phyloP scores from a whole-genome alignment of 2,329 filamentous ascomycete species.

The Knoxdaviesia capensis region DNA sequence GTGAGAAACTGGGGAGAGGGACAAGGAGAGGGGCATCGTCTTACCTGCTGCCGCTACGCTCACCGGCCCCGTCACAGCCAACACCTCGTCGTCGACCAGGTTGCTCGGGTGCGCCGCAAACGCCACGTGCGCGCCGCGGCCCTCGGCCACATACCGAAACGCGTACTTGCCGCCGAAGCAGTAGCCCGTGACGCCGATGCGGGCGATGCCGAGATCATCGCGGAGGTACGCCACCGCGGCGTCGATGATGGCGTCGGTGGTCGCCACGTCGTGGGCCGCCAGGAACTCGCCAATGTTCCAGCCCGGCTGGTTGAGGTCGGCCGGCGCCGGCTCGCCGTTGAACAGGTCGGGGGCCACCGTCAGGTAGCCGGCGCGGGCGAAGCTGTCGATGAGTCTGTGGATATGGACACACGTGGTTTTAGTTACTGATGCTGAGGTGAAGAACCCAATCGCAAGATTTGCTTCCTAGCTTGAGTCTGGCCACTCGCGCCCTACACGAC shows the following conservation, averaged over 20 bases:
- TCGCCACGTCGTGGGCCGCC: conserved; percentile 11
- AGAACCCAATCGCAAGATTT: too few relatives aligned
- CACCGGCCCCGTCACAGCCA: conserved; percentile 32
- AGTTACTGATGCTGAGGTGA: not conserved
- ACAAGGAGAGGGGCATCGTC: not conserved
- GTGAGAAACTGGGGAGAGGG: not conserved
- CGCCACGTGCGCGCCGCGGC: conserved; percentile 33
- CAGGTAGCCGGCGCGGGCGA: conserved; percentile 17
- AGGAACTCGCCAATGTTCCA: conserved; percentile 15
- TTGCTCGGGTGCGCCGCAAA: conserved; percentile 46
- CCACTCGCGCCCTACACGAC: too few relatives aligned
- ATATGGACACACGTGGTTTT: conserved; percentile 8
- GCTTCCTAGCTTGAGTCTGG: too few relatives aligned
- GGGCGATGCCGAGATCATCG: conserved; percentile 24
- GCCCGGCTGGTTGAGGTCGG: conserved; percentile 8
- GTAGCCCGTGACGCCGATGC: conserved; percentile 38
- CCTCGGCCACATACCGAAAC: conserved; percentile 24
- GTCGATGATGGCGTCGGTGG: conserved; percentile 14
- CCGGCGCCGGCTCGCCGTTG: conserved; percentile 14
- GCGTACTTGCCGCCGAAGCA: conserved; percentile 37
- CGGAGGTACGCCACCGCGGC: conserved; percentile 14
- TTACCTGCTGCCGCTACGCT: conserved; percentile 35
- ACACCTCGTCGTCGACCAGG: conserved; percentile 36
- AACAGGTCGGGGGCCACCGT: conserved; percentile 18
- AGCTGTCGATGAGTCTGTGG: conserved; percentile 18